Conservation (phyloP, 495 filamentous ascomycete species). For the Halenospora varia region DNA sequence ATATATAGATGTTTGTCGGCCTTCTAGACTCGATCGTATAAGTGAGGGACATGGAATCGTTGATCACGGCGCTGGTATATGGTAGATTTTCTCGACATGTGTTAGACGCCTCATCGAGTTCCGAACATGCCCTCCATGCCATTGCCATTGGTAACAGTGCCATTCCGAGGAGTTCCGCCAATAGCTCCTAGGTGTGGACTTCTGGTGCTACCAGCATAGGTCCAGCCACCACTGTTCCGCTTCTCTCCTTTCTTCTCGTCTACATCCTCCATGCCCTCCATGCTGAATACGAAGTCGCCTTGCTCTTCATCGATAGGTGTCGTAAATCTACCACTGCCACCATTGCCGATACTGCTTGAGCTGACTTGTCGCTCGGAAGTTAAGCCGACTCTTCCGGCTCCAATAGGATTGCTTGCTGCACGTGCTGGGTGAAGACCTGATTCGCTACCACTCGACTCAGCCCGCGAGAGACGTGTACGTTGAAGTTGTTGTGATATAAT, state of each 20-base stretch:
- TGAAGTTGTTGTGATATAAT: conserved; percentile 69
- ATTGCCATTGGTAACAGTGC: conserved; percentile 13
- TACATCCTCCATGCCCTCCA: conserved; percentile 69
- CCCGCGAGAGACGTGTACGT: conserved; percentile 45
- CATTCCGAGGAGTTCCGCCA: conserved; percentile 9
- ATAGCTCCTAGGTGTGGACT: conserved; percentile 19
- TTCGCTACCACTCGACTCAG: conserved; percentile 27
- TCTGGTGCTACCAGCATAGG: conserved; percentile 10
- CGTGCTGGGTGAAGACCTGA: conserved; percentile 20
- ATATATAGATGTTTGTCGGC: too few relatives aligned
- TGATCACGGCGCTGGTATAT: not conserved
- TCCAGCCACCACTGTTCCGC: conserved; percentile 30
- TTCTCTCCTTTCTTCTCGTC: conserved; percentile 31
- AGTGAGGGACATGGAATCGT: not conserved
- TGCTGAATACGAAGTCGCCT: conserved; percentile 70
- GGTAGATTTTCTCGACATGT: not conserved
- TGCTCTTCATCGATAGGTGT: conserved; percentile 75
- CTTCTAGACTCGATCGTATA: too few relatives aligned
- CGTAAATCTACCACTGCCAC: conserved; percentile 43
- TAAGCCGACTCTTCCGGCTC: conserved; percentile 3
- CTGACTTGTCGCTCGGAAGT: conserved; percentile 46
- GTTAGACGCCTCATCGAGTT: not conserved
- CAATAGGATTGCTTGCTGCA: conserved; percentile 20
- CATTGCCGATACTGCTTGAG: conserved; percentile 43
- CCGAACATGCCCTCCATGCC: conserved; percentile 21